Conservation (phyloP, 257 asterid genomes). For the Nicotiana paniculata region DNA sequence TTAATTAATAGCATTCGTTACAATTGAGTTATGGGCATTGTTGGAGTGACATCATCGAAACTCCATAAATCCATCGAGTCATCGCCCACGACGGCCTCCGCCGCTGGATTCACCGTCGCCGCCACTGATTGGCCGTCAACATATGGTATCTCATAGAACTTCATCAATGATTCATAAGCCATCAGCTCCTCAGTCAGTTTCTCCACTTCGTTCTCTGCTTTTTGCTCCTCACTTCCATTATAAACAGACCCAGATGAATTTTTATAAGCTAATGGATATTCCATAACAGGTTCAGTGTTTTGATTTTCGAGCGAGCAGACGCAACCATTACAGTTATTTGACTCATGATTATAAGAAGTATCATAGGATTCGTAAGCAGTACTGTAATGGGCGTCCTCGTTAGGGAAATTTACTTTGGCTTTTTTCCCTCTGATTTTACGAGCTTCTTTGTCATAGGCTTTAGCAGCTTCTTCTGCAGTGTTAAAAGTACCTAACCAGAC, state of each 20-base stretch:
- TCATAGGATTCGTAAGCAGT: not conserved
- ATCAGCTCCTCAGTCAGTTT: constrained; percentile 65
- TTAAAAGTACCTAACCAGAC: constrained; percentile 88
- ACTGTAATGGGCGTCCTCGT: constrained; percentile 21
- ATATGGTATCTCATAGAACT: constrained; percentile 77
- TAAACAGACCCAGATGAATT: not conserved
- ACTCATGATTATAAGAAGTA: not conserved
- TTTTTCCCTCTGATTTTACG: constrained; percentile 76
- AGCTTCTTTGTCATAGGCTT: constrained; percentile 82
- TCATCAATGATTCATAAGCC: constrained; percentile 77
- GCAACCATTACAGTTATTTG: not conserved
- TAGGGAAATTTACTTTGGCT: constrained; percentile 84
- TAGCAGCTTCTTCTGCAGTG: constrained; percentile 91
- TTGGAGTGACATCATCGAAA: constrained; percentile 43
- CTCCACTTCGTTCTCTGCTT: constrained; percentile 33
- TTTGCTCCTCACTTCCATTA: constrained; percentile 1
- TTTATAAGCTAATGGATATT: not conserved
- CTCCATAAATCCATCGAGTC: constrained; percentile 60
- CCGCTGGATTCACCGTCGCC: constrained; percentile 24
- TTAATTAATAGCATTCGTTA: not conserved
- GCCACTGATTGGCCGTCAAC: constrained; percentile 64
- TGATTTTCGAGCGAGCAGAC: not conserved
- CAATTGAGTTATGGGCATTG: not conserved
- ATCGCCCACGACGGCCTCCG: constrained; percentile 32
- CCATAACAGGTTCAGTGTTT: not conserved